Base-by-base conservation (phyloP, 306 rosid genomes). In the Pueraria montana region DNA sequence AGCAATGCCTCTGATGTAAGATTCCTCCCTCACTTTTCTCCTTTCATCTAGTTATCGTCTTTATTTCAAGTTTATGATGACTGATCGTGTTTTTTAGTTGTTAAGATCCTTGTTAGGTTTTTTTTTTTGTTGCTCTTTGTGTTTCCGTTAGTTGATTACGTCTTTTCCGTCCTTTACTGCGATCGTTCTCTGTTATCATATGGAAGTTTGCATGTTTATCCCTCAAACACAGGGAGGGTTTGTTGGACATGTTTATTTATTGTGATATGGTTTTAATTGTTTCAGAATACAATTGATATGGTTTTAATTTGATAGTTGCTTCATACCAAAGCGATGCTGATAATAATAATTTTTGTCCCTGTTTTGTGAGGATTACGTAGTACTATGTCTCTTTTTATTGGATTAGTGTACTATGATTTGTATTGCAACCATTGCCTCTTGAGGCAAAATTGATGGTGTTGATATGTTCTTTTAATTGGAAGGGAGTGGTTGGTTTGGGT, bases 1-100 rank as follows among this genome's bases (percentile, higher is more conserved):
- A 94, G 97, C 74, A 94, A 94, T 73, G 84, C 97, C 5, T 94
- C 98, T 6, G 98, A 92, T 30, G 97, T 94, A 73, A 8, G 91
- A 77, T 24, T 23, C 13, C 30, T 14, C 6, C 0, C 0, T 32
- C 0, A 0, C 0, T 34, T 16, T 13, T 5, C 3, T 5, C 0
- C 14, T 7, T 17, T 56, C 0, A 10, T 1, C 2, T 46, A 32
- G 23, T 32, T 30, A 0, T n/a, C 1, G 0, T 11, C 21, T 46
- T 48, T 16, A 11, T 34, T 63, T 27, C 0, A 1, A 6, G 1
- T 48, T 5, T 49, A 3, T 27, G 2, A 27, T 27, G n/a, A n/a
- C n/a, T 27, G 32, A 27, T 27, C 1, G 32, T 27, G 32, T 27
- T 27, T 27, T 27, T 27, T 27, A 27, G 2, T 27, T 27, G 32